Percentiles rank a stretch among this genome's conserved stretches.
Evolutionary conservation across 768 basidiomycete species (phyloP).

Genomic region (Calocybe indica): DNA sequence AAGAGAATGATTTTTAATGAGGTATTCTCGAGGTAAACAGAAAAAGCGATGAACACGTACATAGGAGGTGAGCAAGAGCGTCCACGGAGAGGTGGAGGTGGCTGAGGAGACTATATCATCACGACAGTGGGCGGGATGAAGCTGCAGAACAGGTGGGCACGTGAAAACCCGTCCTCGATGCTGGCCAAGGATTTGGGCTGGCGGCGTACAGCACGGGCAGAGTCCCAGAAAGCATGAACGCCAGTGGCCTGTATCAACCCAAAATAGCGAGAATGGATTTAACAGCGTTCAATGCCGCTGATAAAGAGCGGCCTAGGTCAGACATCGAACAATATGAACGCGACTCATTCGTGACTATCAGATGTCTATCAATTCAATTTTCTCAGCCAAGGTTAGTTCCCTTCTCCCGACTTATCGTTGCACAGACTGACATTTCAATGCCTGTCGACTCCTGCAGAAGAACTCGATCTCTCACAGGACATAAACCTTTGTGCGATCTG

Average conservation of each 20-base stretch:
- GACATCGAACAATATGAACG: no score
- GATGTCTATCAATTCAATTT: conserved; percentile 1
- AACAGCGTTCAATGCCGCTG: no score
- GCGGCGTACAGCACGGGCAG: conserved; percentile 56
- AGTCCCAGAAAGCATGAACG: conserved; percentile 74
- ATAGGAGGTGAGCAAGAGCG: conserved; percentile 67
- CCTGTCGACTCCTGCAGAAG: neutral
- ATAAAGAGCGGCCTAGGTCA: no score
- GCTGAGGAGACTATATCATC: conserved; percentile 33
- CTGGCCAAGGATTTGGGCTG: conserved; percentile 43
- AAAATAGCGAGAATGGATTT: no score
- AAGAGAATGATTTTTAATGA: neutral
- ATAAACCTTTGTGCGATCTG: conserved; percentile 7
- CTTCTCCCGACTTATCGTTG: no score
- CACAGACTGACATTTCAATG: no score
- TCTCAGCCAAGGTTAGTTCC: no score
- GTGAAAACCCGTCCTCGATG: conserved; percentile 75
- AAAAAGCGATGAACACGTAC: conserved; percentile 31
- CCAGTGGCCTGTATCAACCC: no score
- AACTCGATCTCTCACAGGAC: conserved; percentile 2
- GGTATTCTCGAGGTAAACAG: neutral
- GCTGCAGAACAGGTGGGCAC: conserved; percentile 73
- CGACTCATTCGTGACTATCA: neutral
- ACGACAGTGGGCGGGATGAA: conserved; percentile 68
- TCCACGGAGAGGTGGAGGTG: conserved; percentile 67